A percentile compares a stretch with the other conserved stretches of the same genome.
These are phyloP conservation scores for Cladophialophora immunda DNA, from an alignment of 2,329 filamentous ascomycete species.

Conservation along the genomic window DNA sequence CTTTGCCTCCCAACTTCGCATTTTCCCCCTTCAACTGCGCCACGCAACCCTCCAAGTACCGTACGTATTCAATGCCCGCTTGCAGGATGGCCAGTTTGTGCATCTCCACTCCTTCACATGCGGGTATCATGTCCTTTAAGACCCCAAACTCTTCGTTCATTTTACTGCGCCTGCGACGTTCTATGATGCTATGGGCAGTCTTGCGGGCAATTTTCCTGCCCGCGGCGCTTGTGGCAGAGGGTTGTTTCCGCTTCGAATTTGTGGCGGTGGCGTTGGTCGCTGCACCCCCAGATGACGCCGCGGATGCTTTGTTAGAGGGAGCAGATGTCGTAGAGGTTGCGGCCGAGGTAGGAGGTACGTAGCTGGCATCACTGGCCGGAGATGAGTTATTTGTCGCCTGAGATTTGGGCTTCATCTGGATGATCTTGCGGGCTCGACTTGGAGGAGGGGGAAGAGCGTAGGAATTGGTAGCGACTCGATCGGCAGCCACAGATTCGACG, in stretches of 20 bases:
- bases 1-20: constrained; percentile 19
- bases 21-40: constrained; percentile 70
- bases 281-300: constrained; percentile 2
- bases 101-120: constrained; percentile 93
- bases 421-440: constrained; percentile 92
- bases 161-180: constrained; percentile 86
- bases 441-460: constrained; percentile 92
- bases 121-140: constrained; percentile 93
- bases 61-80: constrained; percentile 95
- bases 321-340: constrained; percentile 18
- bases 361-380: constrained; percentile 30
- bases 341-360: constrained; percentile 38
- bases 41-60: constrained; percentile 91
- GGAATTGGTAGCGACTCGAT: constrained; percentile 61
- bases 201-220: constrained; percentile 95
- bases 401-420: constrained; percentile 86
- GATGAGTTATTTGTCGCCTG: constrained; percentile 56
- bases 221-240: constrained; percentile 78
- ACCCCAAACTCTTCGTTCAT: constrained; percentile 99
- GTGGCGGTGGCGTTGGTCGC: constrained; percentile 43
- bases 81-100: constrained; percentile 96
- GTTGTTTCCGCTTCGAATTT: constrained; percentile 77
- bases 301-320: constrained; percentile 38
- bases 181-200: constrained; percentile 94
- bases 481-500: constrained; percentile 34